These are phyloP conservation scores for Teunomyces aglyptinius DNA, from an alignment of 805 yeast species.

Conservation along the genomic window DNA sequence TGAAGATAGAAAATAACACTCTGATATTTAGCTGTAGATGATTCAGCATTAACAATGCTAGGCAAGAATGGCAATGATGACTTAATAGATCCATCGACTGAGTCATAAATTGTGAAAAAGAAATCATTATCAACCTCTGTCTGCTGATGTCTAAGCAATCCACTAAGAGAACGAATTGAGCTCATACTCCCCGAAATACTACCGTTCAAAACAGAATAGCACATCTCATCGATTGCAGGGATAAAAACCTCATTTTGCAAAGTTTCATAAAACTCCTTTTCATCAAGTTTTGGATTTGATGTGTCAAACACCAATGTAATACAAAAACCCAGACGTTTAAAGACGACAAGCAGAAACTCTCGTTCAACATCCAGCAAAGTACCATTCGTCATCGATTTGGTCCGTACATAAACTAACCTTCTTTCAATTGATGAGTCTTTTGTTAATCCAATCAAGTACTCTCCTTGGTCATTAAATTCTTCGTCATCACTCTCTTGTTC, in stretches of 20 bases:
- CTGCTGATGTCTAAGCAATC: constrained; percentile 7
- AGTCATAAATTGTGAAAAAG: constrained; percentile 36
- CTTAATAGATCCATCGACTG: constrained; percentile 20
- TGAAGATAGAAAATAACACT: constrained; percentile 38
- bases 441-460: constrained; percentile 24
- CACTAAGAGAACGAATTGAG: constrained; percentile 26
- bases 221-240: constrained; percentile 25
- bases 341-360: constrained; percentile 34
- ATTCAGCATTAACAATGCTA: constrained; percentile 3
- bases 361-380: constrained; percentile 7
- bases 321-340: constrained; percentile 18
- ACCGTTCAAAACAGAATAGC: constrained; percentile 13
- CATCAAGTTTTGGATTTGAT: constrained; percentile 20
- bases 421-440: constrained; percentile 16
- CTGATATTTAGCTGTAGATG: constrained; percentile 16
- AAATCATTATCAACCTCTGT: constrained; percentile 31
- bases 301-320: constrained; percentile 32
- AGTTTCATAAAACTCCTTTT: constrained; percentile 20
- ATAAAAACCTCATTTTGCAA: constrained; percentile 15
- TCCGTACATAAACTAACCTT: constrained; percentile 25
- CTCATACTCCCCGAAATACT: constrained; percentile 25
- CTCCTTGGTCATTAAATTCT: constrained; percentile 10
- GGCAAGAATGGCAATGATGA: constrained; percentile 40
- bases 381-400: constrained; percentile 6
- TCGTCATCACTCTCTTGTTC: constrained; percentile 6